Evolutionary conservation across 192 early-diverging fungal species (phyloP).

Genomic region (Piromyces sp.): DNA sequence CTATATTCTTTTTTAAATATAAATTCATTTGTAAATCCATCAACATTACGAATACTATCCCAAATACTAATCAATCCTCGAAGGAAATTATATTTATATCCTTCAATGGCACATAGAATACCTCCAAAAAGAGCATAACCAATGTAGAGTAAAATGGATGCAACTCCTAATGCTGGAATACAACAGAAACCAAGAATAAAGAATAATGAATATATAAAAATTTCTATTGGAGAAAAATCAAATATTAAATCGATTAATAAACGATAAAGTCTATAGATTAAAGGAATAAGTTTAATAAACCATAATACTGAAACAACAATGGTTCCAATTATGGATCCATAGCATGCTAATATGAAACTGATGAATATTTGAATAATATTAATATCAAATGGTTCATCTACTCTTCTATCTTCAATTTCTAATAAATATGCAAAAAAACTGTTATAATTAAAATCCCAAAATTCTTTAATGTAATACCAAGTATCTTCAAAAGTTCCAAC

Average conservation of each 20-base stretch:
- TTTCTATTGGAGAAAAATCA: not conserved
- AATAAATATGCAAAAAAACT: not conserved
- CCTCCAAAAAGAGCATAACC: not conserved
- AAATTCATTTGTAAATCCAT: not conserved
- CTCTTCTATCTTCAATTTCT: not conserved
- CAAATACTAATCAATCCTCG: not conserved
- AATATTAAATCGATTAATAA: not conserved
- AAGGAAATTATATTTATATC: not conserved
- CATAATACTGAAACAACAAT: not conserved
- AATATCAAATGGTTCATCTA: not conserved
- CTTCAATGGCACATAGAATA: not conserved
- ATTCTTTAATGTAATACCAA: not conserved
- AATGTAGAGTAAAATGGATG: not conserved
- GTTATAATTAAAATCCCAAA: not conserved
- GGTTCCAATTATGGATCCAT: not conserved
- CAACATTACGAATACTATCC: not conserved
- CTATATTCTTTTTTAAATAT: not conserved
- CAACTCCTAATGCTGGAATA: not conserved
- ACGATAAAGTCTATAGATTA: not conserved
- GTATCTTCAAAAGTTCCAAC: not conserved
- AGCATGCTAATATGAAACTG: not conserved
- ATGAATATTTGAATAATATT: not conserved
- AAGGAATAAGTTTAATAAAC: not conserved
- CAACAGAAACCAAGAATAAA: not conserved
- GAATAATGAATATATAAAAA: not conserved